Percentiles rank a stretch among this genome's conserved stretches.
Evolutionary conservation across 176 grass and related monocot genomes (phyloP).

Genomic region (Oryza meridionalis): DNA sequence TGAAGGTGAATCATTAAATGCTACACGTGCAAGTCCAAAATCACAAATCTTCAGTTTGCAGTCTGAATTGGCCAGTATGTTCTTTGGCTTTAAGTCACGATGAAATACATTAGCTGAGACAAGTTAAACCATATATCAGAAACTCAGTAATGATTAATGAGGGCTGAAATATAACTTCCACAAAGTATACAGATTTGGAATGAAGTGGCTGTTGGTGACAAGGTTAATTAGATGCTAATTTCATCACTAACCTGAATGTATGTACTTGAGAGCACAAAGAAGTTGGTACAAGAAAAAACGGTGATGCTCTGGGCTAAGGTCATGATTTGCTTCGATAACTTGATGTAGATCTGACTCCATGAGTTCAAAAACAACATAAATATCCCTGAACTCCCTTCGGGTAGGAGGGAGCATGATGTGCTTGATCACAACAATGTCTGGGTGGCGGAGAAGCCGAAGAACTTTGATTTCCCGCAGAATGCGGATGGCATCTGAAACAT

Average conservation of each 20-base stretch:
- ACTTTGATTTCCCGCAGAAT: slow-evolving; percentile 90
- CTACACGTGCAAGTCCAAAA: slow-evolving; percentile 87
- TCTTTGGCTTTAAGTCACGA: slow-evolving; percentile 89
- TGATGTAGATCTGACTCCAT: slow-evolving; percentile 86
- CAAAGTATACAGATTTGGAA: slow-evolving; percentile 5
- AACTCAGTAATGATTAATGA: slow-evolving; percentile 18
- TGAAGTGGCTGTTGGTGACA: not conserved
- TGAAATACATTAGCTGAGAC: slow-evolving; percentile 90
- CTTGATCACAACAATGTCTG: slow-evolving; percentile 79
- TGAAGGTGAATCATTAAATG: slow-evolving; percentile 67
- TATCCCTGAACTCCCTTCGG: slow-evolving; percentile 78
- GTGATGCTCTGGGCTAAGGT: slow-evolving; percentile 77
- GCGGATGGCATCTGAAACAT: slow-evolving; percentile 71
- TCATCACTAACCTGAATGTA: slow-evolving; percentile 71
- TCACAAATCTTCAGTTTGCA: slow-evolving; percentile 93
- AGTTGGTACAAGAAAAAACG: slow-evolving; percentile 84
- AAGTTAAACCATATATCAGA: slow-evolving; percentile 46
- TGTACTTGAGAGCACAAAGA: slow-evolving; percentile 84
- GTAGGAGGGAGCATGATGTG: slow-evolving; percentile 89
- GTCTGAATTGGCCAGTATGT: slow-evolving; percentile 90
- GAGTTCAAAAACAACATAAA: slow-evolving; percentile 90
- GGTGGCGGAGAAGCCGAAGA: slow-evolving; percentile 69
- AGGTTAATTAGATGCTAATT: slow-evolving; percentile 27
- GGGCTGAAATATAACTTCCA: slow-evolving; percentile 20
- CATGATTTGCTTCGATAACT: slow-evolving; percentile 78